Evolutionary conservation across 495 filamentous ascomycete genomes (phyloP).

Genomic region (Aspergillus conjunctus): DNA sequence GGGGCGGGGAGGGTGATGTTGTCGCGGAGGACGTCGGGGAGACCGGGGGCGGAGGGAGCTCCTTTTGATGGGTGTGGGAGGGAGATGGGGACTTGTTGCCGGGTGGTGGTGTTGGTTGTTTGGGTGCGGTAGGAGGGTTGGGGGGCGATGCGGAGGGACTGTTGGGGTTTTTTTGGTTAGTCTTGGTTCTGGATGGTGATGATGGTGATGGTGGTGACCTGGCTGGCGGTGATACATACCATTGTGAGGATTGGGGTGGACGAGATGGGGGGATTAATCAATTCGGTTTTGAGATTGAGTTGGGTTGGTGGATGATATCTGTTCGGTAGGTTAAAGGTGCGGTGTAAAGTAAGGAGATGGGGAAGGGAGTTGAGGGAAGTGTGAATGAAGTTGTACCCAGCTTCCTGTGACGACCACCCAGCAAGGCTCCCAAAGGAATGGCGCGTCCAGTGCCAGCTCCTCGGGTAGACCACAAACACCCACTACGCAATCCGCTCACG

Average conservation of each 20-base stretch:
- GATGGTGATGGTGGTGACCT: conserved; percentile 10
- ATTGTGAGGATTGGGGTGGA: background rate
- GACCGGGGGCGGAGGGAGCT: conserved; percentile 85
- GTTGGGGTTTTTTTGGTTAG: conserved; percentile 1
- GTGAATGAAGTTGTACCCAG: conserved; percentile 18
- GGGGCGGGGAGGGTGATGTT: conserved; percentile 63
- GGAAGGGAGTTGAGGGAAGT: background rate
- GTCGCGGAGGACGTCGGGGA: conserved; percentile 88
- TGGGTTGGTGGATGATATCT: too few relatives aligned
- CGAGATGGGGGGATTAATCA: too few relatives aligned
- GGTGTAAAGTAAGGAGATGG: too few relatives aligned
- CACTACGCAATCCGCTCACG: conserved; percentile 27
- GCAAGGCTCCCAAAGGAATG: conserved; percentile 25
- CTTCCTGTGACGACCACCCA: conserved; percentile 18
- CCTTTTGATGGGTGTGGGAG: conserved; percentile 51
- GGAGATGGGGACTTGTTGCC: conserved; percentile 34
- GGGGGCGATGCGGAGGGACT: conserved; percentile 92
- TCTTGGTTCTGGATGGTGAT: background rate
- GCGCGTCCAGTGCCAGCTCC: conserved; percentile 40
- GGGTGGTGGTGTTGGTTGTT: conserved; percentile 59
- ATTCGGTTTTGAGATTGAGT: too few relatives aligned
- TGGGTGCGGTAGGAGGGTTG: conserved; percentile 56
- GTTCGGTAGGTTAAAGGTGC: too few relatives aligned
- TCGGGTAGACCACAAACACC: conserved; percentile 32
- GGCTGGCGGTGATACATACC: background rate